phyloP scores from a whole-genome alignment of 1,284 basidiomycete species.

The Afroboletus lepidellus region DNA sequence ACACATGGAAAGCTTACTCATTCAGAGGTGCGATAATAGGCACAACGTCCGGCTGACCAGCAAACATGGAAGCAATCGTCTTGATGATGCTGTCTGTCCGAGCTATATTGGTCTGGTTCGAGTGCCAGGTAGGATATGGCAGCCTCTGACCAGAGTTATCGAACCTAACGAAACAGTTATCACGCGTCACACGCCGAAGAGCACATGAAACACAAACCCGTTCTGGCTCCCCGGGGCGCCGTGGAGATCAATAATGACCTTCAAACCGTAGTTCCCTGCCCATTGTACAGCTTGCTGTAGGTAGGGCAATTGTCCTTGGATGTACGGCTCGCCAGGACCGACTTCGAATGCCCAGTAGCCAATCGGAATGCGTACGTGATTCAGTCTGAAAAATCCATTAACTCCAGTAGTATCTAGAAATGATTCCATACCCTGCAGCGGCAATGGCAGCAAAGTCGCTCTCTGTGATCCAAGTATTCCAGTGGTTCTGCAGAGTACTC shows the following conservation, averaged over 20 bases:
- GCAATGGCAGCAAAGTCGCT: slow-evolving; percentile 72
- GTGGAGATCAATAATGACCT: slow-evolving; percentile 82
- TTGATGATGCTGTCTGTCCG: slow-evolving; percentile 73
- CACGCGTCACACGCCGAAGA: slow-evolving; percentile 1
- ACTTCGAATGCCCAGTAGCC: slow-evolving; percentile 93
- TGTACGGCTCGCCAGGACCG: slow-evolving; percentile 77
- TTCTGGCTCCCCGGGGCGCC: slow-evolving; percentile 85
- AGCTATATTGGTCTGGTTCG: slow-evolving; percentile 60
- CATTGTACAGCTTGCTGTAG: slow-evolving; percentile 74
- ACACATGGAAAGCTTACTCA: slow-evolving; percentile 50
- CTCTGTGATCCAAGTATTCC: slow-evolving; percentile 83
- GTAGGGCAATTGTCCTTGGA: slow-evolving; percentile 77
- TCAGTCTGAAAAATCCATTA: slow-evolving; percentile 47
- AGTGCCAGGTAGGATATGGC: slow-evolving; percentile 70
- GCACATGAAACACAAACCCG: slow-evolving; percentile 45
- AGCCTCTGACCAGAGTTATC: slow-evolving; percentile 84
- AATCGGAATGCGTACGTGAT: slow-evolving; percentile 86
- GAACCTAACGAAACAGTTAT: slow-evolving; percentile 45
- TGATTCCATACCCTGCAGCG: slow-evolving; percentile 58
- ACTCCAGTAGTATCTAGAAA: not conserved
- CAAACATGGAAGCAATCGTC: slow-evolving; percentile 60
- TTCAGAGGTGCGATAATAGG: slow-evolving; percentile 75
- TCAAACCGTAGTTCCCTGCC: slow-evolving; percentile 75
- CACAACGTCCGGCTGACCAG: slow-evolving; percentile 54
- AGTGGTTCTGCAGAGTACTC: slow-evolving; percentile 59